Evolutionary conservation across 202 grass and related monocot genomes (phyloP), one percentile per base, ranked within the genome.

Genomic region (Zoysia matrella): DNA sequence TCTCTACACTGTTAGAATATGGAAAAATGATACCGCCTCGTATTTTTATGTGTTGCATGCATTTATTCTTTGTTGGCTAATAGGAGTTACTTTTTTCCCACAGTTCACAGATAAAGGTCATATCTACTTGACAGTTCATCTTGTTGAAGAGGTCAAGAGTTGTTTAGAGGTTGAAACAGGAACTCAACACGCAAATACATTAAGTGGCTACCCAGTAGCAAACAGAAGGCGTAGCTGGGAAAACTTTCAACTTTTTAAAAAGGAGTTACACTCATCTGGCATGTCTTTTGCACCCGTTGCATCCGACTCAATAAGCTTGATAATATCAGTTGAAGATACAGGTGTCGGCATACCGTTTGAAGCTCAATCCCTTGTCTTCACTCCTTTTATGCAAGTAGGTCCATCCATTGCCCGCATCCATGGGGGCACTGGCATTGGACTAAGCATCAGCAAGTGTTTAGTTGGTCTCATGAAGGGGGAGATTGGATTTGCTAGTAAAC

Each of bases 391-490:
- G 96, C 96, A 99, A 88, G 91, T 92, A 52, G 85, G 91, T 42
- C 96, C 96, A 11, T 99, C 96, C 13, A 85, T 96, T 88, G 81
- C 96, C 22, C 89, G 93, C 71, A 96, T 96, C 83, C 96, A 99
- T 87, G 96, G 96, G 16, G 96, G 96, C 39, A 96, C 96, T 30
- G 96, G 96, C 45, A 99, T 99, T 83, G 96, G 96, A 48, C 67
- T 99, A 47, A 99, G 93, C 85, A 99, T 99, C 53, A 96, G 96
- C 83, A 99, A 96, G 83, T 94, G 96, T 71, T 85, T 99, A 76
- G 96, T 99, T 81, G 75, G 90, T 54, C 90, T 99, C 51, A 99
- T 99, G 96, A 96, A 92, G 83, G 96, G 96, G 82, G 96, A 99
- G 81, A 99, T 99, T 1, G 89, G 93, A 64, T 99, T 92, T 89